These are phyloP conservation scores for Ephemerocybe angulata DNA, from an alignment of 768 basidiomycete species.

Conservation along the genomic window DNA sequence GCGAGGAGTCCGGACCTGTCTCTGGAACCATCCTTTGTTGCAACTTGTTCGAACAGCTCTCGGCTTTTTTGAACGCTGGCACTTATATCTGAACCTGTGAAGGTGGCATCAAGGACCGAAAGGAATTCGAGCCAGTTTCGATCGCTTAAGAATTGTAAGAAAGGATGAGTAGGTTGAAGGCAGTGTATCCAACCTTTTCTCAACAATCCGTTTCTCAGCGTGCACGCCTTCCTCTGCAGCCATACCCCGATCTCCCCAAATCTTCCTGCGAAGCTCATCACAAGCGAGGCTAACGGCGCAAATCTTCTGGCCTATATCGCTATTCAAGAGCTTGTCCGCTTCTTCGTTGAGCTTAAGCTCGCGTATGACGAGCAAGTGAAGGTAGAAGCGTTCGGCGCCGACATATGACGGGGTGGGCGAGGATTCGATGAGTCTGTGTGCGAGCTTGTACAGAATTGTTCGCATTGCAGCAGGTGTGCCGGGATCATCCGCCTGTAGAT, in stretches of 20 bases:
- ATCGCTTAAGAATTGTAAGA: conserved; percentile 42
- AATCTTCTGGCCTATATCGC: conserved; percentile 62
- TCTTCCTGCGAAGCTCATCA: conserved; percentile 70
- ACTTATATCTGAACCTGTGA: conserved; percentile 37
- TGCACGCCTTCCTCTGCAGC: conserved; percentile 57
- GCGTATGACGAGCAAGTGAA: conserved; percentile 68
- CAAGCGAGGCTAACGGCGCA: conserved; percentile 70
- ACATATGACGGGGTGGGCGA: conserved; percentile 60
- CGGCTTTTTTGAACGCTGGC: conserved; percentile 41
- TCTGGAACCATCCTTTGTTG: conserved; percentile 59
- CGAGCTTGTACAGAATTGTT: conserved; percentile 68
- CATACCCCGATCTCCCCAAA: conserved; percentile 57
- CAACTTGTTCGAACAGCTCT: conserved; percentile 53
- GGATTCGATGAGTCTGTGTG: conserved; percentile 67
- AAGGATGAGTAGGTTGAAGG: not conserved
- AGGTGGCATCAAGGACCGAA: conserved; percentile 66
- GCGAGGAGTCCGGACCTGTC: conserved; percentile 77
- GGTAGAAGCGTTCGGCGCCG: conserved; percentile 71
- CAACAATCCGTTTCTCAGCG: conserved; percentile 55
- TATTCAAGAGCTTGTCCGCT: conserved; percentile 63
- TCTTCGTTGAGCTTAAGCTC: conserved; percentile 69
- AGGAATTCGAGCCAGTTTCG: conserved; percentile 87
- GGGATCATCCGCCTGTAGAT: conserved; percentile 61
- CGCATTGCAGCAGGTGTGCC: conserved; percentile 61
- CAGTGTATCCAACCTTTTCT: conserved; percentile 49